Evolutionary conservation across 2,329 filamentous ascomycete species (phyloP), one percentile per base, ranked within the genome.

Genomic region (Juglanconis sp.): DNA sequence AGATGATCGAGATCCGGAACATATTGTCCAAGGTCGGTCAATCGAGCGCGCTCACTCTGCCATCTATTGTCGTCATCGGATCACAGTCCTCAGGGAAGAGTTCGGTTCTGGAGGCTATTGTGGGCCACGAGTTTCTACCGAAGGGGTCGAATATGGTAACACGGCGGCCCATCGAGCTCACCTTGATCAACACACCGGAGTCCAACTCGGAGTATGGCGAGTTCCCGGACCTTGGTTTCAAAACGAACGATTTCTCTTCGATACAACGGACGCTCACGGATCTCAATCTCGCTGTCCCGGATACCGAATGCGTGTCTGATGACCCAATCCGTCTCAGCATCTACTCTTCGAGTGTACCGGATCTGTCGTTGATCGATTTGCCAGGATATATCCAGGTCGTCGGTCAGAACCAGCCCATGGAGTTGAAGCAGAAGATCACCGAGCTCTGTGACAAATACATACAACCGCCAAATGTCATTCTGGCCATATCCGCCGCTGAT

Each of bases 111-210:
- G 95, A 99, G 74, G 91, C 95, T 24, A 96, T 99, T 63, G 96
- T 99, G 57, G 96, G 95, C 5, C 95, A 99, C 70, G 95, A 99
- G 69, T 99, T 99, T 67, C 78, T 99, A 50, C 96, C 95, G 5
- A 99, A 99, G 74, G 95, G 95, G n/a, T 88, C 88, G 47, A 99
- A 99, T 70, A 99, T 99, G 95, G 95, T 99, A 53, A 99, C 95
- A 8, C 85, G 96, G 46, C 83, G 95, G 62, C 95, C 95, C 0
- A 99, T 99, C 71, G 95, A 99, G 75, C 82, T 99, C 59, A 99
- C 95, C 0, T 83, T 99, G 5, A 88, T 99, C 74, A 98, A 99
- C 74, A 98, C 94, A 0, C 94, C 94, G 0, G 89, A 92, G 59
- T 88, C 91, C 1, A 85, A 87, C 49, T 86, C 89, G 2, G 95